A percentile compares a stretch with the other conserved stretches of the same genome.
phyloP scores from a whole-genome alignment of 345 rosid genomes.

The Lepidium sativum region DNA sequence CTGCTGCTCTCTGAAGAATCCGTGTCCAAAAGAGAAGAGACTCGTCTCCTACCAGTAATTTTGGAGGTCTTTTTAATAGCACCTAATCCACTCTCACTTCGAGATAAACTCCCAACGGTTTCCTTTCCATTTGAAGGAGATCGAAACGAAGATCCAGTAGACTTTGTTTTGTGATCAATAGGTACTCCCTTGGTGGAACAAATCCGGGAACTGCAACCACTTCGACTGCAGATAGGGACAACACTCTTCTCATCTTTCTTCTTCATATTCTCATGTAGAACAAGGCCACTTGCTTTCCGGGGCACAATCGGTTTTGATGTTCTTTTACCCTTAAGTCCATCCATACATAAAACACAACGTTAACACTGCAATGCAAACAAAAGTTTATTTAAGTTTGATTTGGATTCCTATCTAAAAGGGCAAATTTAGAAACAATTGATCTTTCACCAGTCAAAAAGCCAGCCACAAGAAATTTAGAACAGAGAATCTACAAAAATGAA shows the following conservation, averaged over 20 bases:
- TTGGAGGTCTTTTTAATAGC: constrained; percentile 26
- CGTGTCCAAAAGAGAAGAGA: constrained; percentile 43
- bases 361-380: constrained; percentile 11
- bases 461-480: neutral
- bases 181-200: constrained; percentile 38
- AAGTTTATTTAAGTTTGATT: neutral
- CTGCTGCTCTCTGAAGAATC: constrained; percentile 73
- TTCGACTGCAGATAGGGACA: constrained; percentile 54
- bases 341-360: constrained; percentile 42
- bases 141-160: constrained; percentile 19
- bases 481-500: neutral
- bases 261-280: constrained; percentile 50
- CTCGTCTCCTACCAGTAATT: constrained; percentile 26
- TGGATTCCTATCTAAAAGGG: neutral
- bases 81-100: neutral
- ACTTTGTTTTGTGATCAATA: constrained; percentile 41
- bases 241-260: constrained; percentile 41
- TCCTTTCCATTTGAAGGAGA: constrained; percentile 41
- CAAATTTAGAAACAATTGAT: neutral
- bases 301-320: constrained; percentile 25
- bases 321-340: constrained; percentile 60
- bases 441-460: neutral
- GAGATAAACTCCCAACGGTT: constrained; percentile 57
- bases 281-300: constrained; percentile 46
- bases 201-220: constrained; percentile 54